These are phyloP conservation scores for Candida argentea DNA, from an alignment of 805 yeast genomes.

Conservation along the genomic window DNA sequence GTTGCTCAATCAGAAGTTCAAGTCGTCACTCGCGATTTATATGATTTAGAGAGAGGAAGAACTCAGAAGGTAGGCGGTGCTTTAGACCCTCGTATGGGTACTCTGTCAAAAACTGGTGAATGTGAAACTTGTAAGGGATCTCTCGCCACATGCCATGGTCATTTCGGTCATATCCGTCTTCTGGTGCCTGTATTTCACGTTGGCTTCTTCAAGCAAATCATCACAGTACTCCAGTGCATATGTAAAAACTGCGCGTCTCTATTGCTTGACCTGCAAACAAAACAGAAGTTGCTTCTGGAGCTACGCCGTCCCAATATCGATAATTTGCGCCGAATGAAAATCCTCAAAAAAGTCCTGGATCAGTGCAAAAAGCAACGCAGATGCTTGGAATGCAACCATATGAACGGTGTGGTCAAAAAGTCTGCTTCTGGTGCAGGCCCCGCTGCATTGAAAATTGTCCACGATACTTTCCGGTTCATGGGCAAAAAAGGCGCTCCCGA, in stretches of 20 bases:
- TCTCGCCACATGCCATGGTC: slow-evolving; percentile 94
- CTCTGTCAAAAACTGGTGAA: slow-evolving; percentile 73
- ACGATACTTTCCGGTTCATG: slow-evolving; percentile 91
- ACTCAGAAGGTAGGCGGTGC: slow-evolving; percentile 81
- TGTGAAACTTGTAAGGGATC: slow-evolving; percentile 90
- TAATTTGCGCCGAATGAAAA: slow-evolving; percentile 84
- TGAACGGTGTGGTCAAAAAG: slow-evolving; percentile 95
- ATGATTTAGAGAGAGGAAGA: slow-evolving; percentile 84
- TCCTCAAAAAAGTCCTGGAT: slow-evolving; percentile 71
- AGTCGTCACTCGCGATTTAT: slow-evolving; percentile 81
- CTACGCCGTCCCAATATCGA: slow-evolving; percentile 82
- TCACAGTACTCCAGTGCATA: slow-evolving; percentile 78
- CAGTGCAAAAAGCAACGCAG: slow-evolving; percentile 94
- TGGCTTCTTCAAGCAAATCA: slow-evolving; percentile 89
- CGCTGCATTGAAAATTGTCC: slow-evolving; percentile 90
- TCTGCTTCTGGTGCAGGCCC: slow-evolving; percentile 88
- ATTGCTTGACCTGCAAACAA: slow-evolving; percentile 62
- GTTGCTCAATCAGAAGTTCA: slow-evolving; percentile 92
- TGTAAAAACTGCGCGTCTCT: slow-evolving; percentile 84
- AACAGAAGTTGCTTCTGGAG: slow-evolving; percentile 62
- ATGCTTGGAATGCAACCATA: slow-evolving; percentile 75
- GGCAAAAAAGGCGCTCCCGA: slow-evolving; percentile 86
- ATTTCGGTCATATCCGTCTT: slow-evolving; percentile 88
- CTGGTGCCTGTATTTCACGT: slow-evolving; percentile 97
- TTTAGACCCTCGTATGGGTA: slow-evolving; percentile 88